Evolutionary conservation across 1,284 basidiomycete genomes (phyloP), one percentile per base, ranked within the genome.

Genomic region (Fistulinella staudtii): DNA sequence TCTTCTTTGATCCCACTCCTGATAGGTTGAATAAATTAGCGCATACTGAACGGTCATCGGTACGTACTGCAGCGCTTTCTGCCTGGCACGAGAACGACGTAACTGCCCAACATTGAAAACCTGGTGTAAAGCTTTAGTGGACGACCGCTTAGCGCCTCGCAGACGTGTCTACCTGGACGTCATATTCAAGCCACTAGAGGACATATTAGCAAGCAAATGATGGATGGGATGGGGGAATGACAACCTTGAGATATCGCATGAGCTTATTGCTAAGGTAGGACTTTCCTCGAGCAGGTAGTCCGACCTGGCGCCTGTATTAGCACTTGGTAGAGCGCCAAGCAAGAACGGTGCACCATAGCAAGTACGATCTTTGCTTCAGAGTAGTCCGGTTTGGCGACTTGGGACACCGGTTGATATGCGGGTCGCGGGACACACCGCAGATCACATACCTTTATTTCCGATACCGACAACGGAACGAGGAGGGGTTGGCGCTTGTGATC

Each of bases 51-150:
- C 33, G 42, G 22, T 23, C 21, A 23, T 21, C 27, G 25, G n/a
- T 7, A 70, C 77, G 34, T 52, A 90, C 86, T 83, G 77, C 55
- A 85, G 74, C 17, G 83, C 80, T 62, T 80, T 85, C 60, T 87
- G 79, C 39, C 77, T 80, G 5, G 94, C 94, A 52, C 93, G 82
- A 1, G 88, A 89, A 22, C 95, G 82, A 38, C 95, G 80, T 17
- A 98, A 73, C 65, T 99, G 95, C 5, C 96, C 96, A 24, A 98
- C 96, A 62, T 99, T 99, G 75, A 99, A 99, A 1, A 99, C 89
- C 86, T 91, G 47, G 29, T n/a, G 18, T 23, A 37, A 22, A 24
- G 43, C 18, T 25, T 50, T 35, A 49, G 56, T 33, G 29, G 17
- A 41, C 18, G 33, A 30, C 11, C 24, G 11, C 22, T 17, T 4